Base-by-base conservation (phyloP, 305 asterid species). In the Andrographis paniculata region DNA sequence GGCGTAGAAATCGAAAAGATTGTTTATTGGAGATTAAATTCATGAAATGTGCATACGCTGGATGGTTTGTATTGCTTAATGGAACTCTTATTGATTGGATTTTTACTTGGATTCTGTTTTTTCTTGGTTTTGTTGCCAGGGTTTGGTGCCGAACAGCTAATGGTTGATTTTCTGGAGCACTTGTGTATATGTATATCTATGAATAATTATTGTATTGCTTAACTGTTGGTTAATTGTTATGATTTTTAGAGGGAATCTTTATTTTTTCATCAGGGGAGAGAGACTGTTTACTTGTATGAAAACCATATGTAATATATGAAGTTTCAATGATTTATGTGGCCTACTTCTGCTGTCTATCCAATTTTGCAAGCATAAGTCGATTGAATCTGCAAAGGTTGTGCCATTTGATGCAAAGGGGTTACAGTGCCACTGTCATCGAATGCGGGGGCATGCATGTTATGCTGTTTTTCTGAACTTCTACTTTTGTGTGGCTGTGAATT, bases 131-230 rank as follows among this genome's bases (percentile, higher is more conserved):
- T 68, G 62, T 68, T 60, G 74, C 66, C 74, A 68, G 82, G 82
- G 61, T 71, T 63, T 68, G 79, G 52, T 57, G 78, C 76, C 38
- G 82, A 75, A 65, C 74, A 55, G 82, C 81, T 63, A 62, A 55
- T 50, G 67, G 74, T 71, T 71, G 76, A 71, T 59, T 75, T 65
- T 62, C 82, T 59, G 73, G 78, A 75, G 77, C 76, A 62, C 78
- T 68, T 63, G 8, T 24, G 30, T 24, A 24, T 24, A 48, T 67
- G 73, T 43, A 59, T 55, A 55, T 52, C 70, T 55, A 41, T 59
- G 60, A 49, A 47, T 64, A 65, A 62, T 49, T 64, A 50, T 67
- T 56, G 23, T 63, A 50, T 38, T 27, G 18, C 50, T 48, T 18
- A 14, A 19, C 61, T 42, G 28, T 46, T 55, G 50, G 6, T 27